Percentiles rank a stretch among this genome's conserved stretches.
Evolutionary conservation across 2,329 filamentous ascomycete genomes (phyloP).

Genomic region (Onygenales sp.): DNA sequence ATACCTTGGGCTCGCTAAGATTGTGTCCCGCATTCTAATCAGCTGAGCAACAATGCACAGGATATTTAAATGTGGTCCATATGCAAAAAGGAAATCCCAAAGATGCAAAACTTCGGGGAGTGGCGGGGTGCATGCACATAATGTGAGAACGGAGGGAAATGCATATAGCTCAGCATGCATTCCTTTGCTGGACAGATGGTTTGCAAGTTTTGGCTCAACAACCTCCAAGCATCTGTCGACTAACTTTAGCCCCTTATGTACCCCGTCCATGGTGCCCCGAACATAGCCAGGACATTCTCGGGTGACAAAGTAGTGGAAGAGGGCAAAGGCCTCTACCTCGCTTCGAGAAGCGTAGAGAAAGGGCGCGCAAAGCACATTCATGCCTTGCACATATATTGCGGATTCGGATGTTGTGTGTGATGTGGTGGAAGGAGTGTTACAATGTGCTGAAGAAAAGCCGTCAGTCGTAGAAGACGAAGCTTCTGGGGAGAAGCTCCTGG

Average conservation of each 20-base stretch:
- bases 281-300: slow-evolving; percentile 89
- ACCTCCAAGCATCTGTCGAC: slow-evolving; percentile 89
- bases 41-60: slow-evolving; percentile 94
- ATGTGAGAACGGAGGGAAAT: slow-evolving; percentile 86
- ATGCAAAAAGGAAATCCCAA: slow-evolving; percentile 97
- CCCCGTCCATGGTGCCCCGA: slow-evolving; percentile 90
- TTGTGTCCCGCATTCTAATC: slow-evolving; percentile 73
- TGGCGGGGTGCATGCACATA: slow-evolving; percentile 92
- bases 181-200: slow-evolving; percentile 75
- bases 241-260: slow-evolving; percentile 81
- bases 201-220: slow-evolving; percentile 78
- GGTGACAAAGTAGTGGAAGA: slow-evolving; percentile 81
- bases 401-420: slow-evolving; percentile 54
- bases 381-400: slow-evolving; percentile 92
- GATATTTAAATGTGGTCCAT: slow-evolving; percentile 89
- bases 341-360: slow-evolving; percentile 92
- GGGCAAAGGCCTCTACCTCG: slow-evolving; percentile 87
- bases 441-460: slow-evolving; percentile 24
- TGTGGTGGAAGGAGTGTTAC: slow-evolving; percentile 26
- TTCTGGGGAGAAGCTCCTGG: slow-evolving; percentile 30
- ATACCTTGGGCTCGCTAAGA: slow-evolving; percentile 76
- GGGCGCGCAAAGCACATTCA: slow-evolving; percentile 95
- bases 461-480: slow-evolving; percentile 52
- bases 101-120: slow-evolving; percentile 84
- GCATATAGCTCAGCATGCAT: slow-evolving; percentile 92